A percentile compares a stretch with the other conserved stretches of the same genome.
phyloP scores from a whole-genome alignment of 1,284 basidiomycete genomes.

The Trametes polyzona region DNA sequence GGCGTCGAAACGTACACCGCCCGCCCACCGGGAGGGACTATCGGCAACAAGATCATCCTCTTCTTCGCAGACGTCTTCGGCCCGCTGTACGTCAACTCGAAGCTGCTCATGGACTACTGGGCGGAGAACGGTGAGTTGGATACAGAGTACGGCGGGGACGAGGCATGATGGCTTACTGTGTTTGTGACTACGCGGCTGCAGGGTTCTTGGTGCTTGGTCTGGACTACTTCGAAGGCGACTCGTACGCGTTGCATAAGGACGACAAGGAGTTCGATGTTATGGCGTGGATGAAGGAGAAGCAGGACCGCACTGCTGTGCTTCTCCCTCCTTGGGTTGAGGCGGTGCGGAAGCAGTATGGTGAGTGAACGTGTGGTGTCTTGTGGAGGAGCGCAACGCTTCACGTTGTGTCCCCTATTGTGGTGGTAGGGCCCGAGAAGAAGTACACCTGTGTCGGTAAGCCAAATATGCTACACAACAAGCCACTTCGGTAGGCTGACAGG shows the following conservation, averaged over 20 bases:
- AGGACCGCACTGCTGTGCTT: conserved; percentile 38
- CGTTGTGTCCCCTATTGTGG: too few relatives aligned
- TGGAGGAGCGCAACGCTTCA: too few relatives aligned
- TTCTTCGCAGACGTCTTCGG: conserved; percentile 52
- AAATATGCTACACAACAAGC: too few relatives aligned
- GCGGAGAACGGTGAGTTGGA: conserved; percentile 46
- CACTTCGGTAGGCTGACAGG: too few relatives aligned
- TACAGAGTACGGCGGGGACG: neutral
- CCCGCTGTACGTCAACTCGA: conserved; percentile 51
- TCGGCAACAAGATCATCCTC: conserved; percentile 43
- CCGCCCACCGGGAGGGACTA: conserved; percentile 40
- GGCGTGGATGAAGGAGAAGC: conserved; percentile 44
- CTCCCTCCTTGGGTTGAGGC: conserved; percentile 53
- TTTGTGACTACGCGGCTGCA: conserved; percentile 28
- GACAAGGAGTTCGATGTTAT: conserved; percentile 45
- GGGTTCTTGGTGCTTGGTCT: conserved; percentile 56
- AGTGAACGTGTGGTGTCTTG: conserved; percentile 10
- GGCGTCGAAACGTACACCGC: conserved; percentile 55
- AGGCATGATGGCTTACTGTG: neutral
- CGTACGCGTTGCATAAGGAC: conserved; percentile 41
- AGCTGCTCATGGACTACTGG: conserved; percentile 56
- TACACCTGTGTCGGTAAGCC: too few relatives aligned
- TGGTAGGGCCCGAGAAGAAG: too few relatives aligned
- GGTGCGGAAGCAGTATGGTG: conserved; percentile 48
- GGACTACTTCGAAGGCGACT: conserved; percentile 62